Percentiles rank a stretch among this genome's conserved stretches.
Conservation (phyloP, 495 filamentous ascomycete genomes). For the Xylaria grammica region DNA sequence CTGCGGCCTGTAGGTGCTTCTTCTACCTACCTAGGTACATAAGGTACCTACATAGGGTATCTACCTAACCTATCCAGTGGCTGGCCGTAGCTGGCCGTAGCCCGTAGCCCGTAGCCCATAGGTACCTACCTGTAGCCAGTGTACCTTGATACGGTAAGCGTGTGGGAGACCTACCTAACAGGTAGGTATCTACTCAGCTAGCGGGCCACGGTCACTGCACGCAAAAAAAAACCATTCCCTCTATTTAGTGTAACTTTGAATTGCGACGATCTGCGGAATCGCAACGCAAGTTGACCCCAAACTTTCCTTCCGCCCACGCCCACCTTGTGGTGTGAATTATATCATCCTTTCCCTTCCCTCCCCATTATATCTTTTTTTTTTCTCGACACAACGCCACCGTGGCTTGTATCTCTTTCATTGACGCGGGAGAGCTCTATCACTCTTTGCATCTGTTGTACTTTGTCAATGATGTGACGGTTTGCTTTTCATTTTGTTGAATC, state of each 20-base stretch:
- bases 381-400: neutral
- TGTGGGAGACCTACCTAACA: neutral
- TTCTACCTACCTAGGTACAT: no score
- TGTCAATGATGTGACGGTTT: conserved; percentile 19
- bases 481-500: conserved; percentile 5
- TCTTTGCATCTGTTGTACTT: neutral
- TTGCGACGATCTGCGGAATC: conserved; percentile 24
- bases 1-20: no score
- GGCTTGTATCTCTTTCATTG: neutral
- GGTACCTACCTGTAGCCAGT: no score
- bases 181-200: neutral
- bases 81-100: no score
- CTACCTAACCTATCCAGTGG: no score
- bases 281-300: conserved; percentile 9
- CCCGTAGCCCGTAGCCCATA: no score
- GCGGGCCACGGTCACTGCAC: conserved; percentile 15
- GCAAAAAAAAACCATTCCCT: conserved; percentile 16
- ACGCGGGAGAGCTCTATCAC: neutral
- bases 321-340: conserved; percentile 2
- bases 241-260: conserved; percentile 4
- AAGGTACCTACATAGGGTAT: no score
- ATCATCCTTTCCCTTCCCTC: neutral
- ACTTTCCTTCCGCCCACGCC: conserved; percentile 10
- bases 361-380: neutral
- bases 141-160: neutral